Base-by-base conservation (phyloP, 1,284 basidiomycete species). In the Pisolithus thermaeus region DNA sequence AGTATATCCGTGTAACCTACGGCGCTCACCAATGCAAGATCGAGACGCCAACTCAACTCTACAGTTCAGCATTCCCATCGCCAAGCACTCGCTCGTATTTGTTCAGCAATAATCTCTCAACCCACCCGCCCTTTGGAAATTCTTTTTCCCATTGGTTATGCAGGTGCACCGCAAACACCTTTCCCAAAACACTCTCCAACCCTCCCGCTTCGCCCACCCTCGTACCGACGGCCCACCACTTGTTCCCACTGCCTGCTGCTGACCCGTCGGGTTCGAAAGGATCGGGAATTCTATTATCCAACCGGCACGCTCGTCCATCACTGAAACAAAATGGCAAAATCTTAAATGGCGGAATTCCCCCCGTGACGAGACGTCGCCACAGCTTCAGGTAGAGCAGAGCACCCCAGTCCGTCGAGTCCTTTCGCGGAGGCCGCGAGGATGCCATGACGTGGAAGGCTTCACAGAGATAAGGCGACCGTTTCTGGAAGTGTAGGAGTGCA, bases 71-170 rank as follows among this genome's bases (percentile, higher is more conserved):
- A 49, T n/a, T 25, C 18, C 12, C 50, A 8, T 25, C 47, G 20
- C 35, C 50, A 60, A 78, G 54, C 54, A 62, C 72, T 52, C 67
- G 59, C 44, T 86, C 80, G 59, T 90, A 90, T 58, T 75, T 73
- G 50, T 71, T 72, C 64, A 94, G 66, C 58, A 95, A 62, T 53
- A 91, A 58, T 58, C 89, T 72, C 50, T 90, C 81, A 2, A 97
- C 79, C 92, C 92, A 93, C 0, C 92, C 90, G 7, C 71, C 76
- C 35, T 70, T 68, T 0, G 92, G 91, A 63, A 89, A 96, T 39
- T 70, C 66, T 73, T 91, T 93, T 49, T 85, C 78, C 93, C 93
- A 97, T 69, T 93, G 92, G 69, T 96, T 96, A 68, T 97, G 94
- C 60, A 97, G 65, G 71, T 96, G 93, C 41, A 97, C 79, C 3